Conservation (phyloP, 2,329 filamentous ascomycete species). For the Arachnomyces sp. region DNA sequence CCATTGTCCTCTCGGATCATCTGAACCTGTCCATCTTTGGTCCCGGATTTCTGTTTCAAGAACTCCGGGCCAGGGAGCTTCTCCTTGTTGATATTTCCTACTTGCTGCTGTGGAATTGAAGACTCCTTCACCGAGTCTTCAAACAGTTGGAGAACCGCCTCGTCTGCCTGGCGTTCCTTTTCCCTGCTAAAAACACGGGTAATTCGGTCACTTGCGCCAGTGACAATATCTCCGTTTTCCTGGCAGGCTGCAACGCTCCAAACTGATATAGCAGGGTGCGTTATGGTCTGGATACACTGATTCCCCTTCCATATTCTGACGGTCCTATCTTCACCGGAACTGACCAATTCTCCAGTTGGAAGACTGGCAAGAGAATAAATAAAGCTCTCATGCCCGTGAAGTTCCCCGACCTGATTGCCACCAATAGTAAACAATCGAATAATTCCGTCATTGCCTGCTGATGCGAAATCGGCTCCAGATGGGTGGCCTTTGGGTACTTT, state of each 20-base stretch:
- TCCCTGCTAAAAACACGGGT: slow-evolving; percentile 76
- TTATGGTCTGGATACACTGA: slow-evolving; percentile 88
- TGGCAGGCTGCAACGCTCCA: slow-evolving; percentile 81
- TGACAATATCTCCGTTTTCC: slow-evolving; percentile 85
- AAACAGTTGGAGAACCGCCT: slow-evolving; percentile 62
- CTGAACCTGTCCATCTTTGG: slow-evolving; percentile 92
- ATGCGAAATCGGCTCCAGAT: slow-evolving; percentile 85
- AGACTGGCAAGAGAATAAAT: slow-evolving; percentile 77
- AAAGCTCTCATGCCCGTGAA: slow-evolving; percentile 87
- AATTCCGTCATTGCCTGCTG: slow-evolving; percentile 84
- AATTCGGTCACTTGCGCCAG: slow-evolving; percentile 80
- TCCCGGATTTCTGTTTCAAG: slow-evolving; percentile 68
- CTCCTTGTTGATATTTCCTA: slow-evolving; percentile 81
- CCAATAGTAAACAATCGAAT: slow-evolving; percentile 80
- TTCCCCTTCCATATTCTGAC: slow-evolving; percentile 77
- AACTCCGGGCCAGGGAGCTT: slow-evolving; percentile 84
- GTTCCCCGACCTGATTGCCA: slow-evolving; percentile 65
- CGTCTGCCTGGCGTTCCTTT: slow-evolving; percentile 59
- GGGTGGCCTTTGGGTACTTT: slow-evolving; percentile 66
- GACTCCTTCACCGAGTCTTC: slow-evolving; percentile 74
- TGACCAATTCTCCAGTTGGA: slow-evolving; percentile 79
- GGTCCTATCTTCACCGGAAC: slow-evolving; percentile 89
- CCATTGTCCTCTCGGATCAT: slow-evolving; percentile 81
- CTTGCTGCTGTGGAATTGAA: slow-evolving; percentile 77
- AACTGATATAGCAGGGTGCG: slow-evolving; percentile 91